Base-by-base conservation (phyloP, 306 rosid species). In the Crotalaria pallida region DNA sequence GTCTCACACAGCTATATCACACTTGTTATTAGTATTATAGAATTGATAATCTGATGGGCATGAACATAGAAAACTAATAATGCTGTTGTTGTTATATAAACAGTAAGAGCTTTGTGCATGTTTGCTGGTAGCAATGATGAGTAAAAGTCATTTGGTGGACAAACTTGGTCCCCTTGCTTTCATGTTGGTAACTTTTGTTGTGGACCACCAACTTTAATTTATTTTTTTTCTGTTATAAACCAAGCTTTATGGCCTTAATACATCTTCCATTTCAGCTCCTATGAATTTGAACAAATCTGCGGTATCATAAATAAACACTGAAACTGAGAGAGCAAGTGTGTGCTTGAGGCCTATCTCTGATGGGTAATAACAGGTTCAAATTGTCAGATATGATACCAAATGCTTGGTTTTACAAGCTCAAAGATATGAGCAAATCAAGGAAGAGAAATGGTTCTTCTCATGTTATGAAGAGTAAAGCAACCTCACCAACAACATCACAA, bases 381-480 rank as follows among this genome's bases (percentile, higher is more conserved):
- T 77, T 92, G 36, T 89, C 98, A 40, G 98, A 88, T 76, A 92
- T 92, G 96, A 83, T 92, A 21, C 96, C 98, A 86, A 86, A 89
- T 88, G 98, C 96, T 63, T 92, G 98, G 98, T 92, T 92, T 75
- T 88, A 89, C 83, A 92, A 92, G 84, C 98, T 92, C 61, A 92
- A 85, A 84, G 88, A 92, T 80, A 89, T 89, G 96, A 79, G 88
- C 81, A 79, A 44, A 78, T 76, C 89, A 85, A 86, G 77, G 71
- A 88, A 84, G 56, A 75, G 70, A 60, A 79, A 77, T 78, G 65
- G 69, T 17, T 47, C 85, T 17, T 47, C 85, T 74, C 79, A 78
- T 34, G 38, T 82, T 34, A 50, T 77, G 77, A 85, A 83, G 83
- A 80, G 72, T 77, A 89, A 89, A 56, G 72, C 40, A 43, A 55